Conservation (phyloP, 2,329 filamentous ascomycete genomes). For the Pseudovirgaria hyperparasitica region DNA sequence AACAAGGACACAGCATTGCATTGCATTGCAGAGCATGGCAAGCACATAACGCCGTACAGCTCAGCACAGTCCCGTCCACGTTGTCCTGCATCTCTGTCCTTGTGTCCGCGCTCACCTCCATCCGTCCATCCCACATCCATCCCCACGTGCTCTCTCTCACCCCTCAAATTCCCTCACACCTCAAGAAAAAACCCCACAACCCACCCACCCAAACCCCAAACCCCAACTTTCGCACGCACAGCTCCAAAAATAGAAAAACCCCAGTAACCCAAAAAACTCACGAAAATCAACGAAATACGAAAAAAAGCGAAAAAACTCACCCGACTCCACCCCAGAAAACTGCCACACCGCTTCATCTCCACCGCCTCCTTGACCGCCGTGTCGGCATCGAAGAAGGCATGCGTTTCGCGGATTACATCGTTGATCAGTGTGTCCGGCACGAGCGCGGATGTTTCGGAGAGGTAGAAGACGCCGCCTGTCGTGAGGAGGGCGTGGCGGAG, state of each 20-base stretch:
- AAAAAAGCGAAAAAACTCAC: slow-evolving; percentile 17
- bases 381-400: slow-evolving; percentile 61
- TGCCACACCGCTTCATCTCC: slow-evolving; percentile 38
- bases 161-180: background rate
- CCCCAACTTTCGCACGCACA: too few relatives aligned
- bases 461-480: slow-evolving; percentile 83
- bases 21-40: too few relatives aligned
- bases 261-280: background rate
- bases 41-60: too few relatives aligned
- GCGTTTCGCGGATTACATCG: slow-evolving; percentile 54
- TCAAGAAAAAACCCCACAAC: background rate
- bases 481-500: slow-evolving; percentile 64
- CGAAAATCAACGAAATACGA: background rate
- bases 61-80: too few relatives aligned
- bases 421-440: slow-evolving; percentile 53
- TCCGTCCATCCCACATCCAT: background rate
- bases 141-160: too few relatives aligned
- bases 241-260: too few relatives aligned
- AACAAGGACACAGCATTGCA: too few relatives aligned
- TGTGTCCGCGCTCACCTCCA: background rate
- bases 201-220: background rate
- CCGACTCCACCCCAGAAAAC: slow-evolving; percentile 34
- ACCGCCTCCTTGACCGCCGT: slow-evolving; percentile 58
- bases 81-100: background rate
- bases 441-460: slow-evolving; percentile 56